These are phyloP conservation scores for Cicer cuneatum DNA, from an alignment of 306 rosid species.

Conservation along the genomic window DNA sequence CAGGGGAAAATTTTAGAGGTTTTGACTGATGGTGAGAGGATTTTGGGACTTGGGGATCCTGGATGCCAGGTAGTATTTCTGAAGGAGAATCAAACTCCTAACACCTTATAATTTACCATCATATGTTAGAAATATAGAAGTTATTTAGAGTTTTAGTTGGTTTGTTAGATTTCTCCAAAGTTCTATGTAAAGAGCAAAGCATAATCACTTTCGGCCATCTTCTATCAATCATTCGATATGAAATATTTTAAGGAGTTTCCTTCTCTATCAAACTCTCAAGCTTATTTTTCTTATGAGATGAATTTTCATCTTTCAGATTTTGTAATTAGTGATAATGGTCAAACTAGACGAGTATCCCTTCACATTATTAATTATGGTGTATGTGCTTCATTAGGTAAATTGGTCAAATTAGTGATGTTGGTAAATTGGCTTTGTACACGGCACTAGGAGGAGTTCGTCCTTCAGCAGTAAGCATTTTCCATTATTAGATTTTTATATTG, in stretches of 20 bases:
- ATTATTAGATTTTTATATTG: too few species aligned
- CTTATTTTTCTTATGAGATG: too few species aligned
- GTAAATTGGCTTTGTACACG: conserved; percentile 83
- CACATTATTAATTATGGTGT: conserved; percentile 42
- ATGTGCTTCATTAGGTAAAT: conserved; percentile 66
- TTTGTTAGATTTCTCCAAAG: too few species aligned
- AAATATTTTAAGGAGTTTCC: too few species aligned
- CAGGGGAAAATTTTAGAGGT: conserved; percentile 93
- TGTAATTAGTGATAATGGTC: neutral
- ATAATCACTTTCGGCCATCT: too few species aligned
- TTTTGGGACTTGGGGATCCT: conserved; percentile 96
- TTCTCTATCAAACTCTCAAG: too few species aligned
- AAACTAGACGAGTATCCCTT: conserved; percentile 37
- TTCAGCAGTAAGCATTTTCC: conserved; percentile 71
- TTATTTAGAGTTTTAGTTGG: too few species aligned
- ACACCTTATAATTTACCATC: conserved; percentile 36
- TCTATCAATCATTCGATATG: too few species aligned
- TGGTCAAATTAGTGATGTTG: too few species aligned
- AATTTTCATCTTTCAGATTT: too few species aligned
- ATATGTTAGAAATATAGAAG: neutral
- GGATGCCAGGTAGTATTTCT: conserved; percentile 94
- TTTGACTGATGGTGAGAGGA: conserved; percentile 93
- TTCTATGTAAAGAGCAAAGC: too few species aligned
- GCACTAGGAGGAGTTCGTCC: conserved; percentile 99
- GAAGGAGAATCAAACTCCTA: conserved; percentile 19